Conservation (phyloP, 257 asterid species). For the Avicennia marina region DNA sequence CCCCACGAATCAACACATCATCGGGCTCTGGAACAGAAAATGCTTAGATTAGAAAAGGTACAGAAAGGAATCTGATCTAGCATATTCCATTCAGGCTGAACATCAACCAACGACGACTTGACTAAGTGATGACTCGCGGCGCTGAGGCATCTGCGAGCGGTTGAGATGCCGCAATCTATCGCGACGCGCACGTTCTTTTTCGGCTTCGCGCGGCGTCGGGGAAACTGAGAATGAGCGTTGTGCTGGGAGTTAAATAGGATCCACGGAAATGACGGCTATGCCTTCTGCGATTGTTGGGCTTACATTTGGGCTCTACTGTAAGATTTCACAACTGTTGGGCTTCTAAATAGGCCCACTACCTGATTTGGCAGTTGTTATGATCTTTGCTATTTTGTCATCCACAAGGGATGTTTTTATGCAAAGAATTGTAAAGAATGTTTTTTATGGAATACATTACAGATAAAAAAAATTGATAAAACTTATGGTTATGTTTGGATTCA, state of each 20-base stretch:
- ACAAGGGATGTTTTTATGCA: no score
- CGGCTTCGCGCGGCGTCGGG: slow-evolving; percentile 97
- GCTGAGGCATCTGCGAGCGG: slow-evolving; percentile 63
- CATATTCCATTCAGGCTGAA: slow-evolving; percentile 99
- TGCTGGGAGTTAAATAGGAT: slow-evolving; percentile 64
- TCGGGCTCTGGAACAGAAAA: slow-evolving; percentile 84
- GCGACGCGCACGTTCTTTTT: slow-evolving; percentile 83
- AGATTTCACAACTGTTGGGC: no score
- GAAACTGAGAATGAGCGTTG: slow-evolving; percentile 69
- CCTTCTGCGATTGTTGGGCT: no score
- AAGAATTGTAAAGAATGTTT: no score
- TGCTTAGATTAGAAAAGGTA: slow-evolving; percentile 75
- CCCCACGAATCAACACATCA: slow-evolving; percentile 76
- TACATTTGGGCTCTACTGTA: no score
- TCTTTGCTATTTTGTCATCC: no score
- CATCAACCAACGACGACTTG: slow-evolving; percentile 89
- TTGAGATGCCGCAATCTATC: slow-evolving; percentile 59
- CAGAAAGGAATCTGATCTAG: slow-evolving; percentile 96
- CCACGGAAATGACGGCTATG: no score
- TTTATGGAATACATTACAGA: no score
- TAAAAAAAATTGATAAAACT: no score
- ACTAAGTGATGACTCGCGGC: slow-evolving; percentile 80
- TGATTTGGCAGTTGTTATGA: no score
- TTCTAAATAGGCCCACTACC: no score
- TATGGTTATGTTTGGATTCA: no score